Evolutionary conservation across 805 yeast genomes (phyloP), one percentile per base, ranked within the genome.

Genomic region (Kuraishia floccosa): DNA sequence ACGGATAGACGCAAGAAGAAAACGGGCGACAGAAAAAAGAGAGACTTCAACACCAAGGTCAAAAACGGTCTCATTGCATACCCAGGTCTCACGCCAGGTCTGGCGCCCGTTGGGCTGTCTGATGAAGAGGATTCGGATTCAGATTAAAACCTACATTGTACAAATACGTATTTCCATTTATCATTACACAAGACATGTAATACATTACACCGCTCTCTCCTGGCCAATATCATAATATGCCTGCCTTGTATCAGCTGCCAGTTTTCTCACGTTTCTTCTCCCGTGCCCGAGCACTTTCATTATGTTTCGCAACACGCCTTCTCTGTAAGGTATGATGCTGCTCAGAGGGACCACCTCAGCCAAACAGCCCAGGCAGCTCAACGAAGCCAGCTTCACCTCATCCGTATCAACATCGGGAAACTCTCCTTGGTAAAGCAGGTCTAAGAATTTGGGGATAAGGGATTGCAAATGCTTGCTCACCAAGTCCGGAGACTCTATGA

Each of bases 171-270:
- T n/a, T n/a, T n/a, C n/a, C n/a, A n/a, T n/a, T n/a, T n/a, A n/a
- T n/a, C n/a, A n/a, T n/a, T n/a, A n/a, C n/a, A n/a, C n/a, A n/a
- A n/a, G n/a, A n/a, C n/a, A n/a, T n/a, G n/a, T n/a, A n/a, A n/a
- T n/a, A n/a, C n/a, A n/a, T n/a, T 28, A 22, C 14, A 15, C 20
- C 6, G 14, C 27, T 24, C 27, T 24, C 8, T 44, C 39, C 30
- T 48, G 50, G 1, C 52, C 58, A 33, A 65, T 40, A 40, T 81
- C 93, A 49, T 59, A 83, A 44, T 72, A 78, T 1, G 65, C 58
- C 48, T 89, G 96, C 46, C 96, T 70, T 33, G 89, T 72, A 41
- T 80, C 85, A 32, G 81, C 76, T 5, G 89, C 80, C 31, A 72
- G 63, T 47, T 74, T 78, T 46, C 98, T 69, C 2, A 89, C 83